These are phyloP conservation scores for Podaxis sp. DNA, from an alignment of 768 basidiomycete species.

Conservation along the genomic window DNA sequence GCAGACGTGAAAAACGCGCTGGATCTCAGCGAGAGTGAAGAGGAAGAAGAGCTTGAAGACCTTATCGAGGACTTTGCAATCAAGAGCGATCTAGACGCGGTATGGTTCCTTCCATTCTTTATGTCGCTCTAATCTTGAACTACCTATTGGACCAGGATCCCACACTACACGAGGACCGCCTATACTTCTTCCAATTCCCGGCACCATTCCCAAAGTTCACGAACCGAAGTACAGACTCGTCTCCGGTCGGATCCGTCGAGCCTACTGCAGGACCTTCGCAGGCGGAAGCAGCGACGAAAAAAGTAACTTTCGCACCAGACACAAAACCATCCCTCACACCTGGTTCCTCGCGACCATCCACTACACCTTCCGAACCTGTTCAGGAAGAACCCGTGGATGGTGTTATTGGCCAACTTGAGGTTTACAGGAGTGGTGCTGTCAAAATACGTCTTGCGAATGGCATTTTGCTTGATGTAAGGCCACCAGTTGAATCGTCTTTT, in stretches of 20 bases:
- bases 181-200: conserved; percentile 93
- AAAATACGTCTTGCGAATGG: conserved; percentile 84
- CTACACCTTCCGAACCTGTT: conserved; percentile 26
- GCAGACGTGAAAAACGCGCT: conserved; percentile 59
- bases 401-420: conserved; percentile 78
- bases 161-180: conserved; percentile 54
- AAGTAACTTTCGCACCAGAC: conserved; percentile 66
- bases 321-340: conserved; percentile 41
- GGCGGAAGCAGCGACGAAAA: conserved; percentile 32
- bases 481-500: neutral
- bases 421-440: conserved; percentile 82
- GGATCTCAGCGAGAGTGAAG: conserved; percentile 73
- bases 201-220: conserved; percentile 75
- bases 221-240: conserved; percentile 17
- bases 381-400: conserved; percentile 59
- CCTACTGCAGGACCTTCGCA: neutral
- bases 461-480: conserved; percentile 78
- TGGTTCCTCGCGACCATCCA: conserved; percentile 29
- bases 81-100: conserved; percentile 38
- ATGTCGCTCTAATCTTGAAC: neutral
- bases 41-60: conserved; percentile 78
- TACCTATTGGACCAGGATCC: conserved; percentile 38
- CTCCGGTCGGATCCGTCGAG: conserved; percentile 28
- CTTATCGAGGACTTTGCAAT: conserved; percentile 69
- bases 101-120: conserved; percentile 24